Conservation (phyloP, 2,329 filamentous ascomycete genomes). For the Neonectria faginata region DNA sequence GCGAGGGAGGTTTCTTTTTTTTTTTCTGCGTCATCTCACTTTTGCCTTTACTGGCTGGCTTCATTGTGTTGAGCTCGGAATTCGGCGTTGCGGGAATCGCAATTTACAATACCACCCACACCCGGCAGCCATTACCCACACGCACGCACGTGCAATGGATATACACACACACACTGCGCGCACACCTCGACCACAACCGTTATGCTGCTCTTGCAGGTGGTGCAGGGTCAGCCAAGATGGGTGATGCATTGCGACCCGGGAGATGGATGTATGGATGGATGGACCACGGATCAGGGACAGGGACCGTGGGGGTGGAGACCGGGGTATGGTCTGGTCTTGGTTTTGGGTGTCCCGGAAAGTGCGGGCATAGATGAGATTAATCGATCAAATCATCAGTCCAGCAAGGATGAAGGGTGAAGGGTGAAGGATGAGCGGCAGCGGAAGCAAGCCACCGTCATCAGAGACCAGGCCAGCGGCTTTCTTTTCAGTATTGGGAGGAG, state of each 20-base stretch:
- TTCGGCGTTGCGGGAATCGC: slow-evolving; percentile 43
- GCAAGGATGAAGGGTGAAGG: not conserved
- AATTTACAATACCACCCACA: slow-evolving; percentile 15
- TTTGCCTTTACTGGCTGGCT: slow-evolving; percentile 37
- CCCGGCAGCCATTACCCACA: slow-evolving; percentile 4
- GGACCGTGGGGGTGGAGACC: slow-evolving; percentile 36
- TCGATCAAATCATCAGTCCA: slow-evolving; percentile 11
- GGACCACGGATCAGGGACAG: slow-evolving; percentile 29
- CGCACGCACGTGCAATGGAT: slow-evolving; percentile 7
- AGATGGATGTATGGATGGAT: slow-evolving; percentile 36
- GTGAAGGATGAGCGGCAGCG: slow-evolving; percentile 1
- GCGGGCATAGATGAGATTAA: slow-evolving; percentile 18
- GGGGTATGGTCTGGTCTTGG: slow-evolving; percentile 23
- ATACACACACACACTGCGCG: not conserved
- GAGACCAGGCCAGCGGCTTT: not conserved
- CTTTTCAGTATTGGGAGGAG: slow-evolving; percentile 3
- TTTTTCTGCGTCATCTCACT: slow-evolving; percentile 34
- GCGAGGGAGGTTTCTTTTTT: slow-evolving; percentile 21
- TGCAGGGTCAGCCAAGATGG: slow-evolving; percentile 29
- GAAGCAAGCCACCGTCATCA: not conserved
- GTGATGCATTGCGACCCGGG: slow-evolving; percentile 33
- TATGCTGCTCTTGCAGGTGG: slow-evolving; percentile 20
- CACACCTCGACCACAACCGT: not conserved
- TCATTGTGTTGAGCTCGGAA: slow-evolving; percentile 40
- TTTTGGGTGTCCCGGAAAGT: slow-evolving; percentile 28